Percentiles rank a stretch among this genome's conserved stretches.
Evolutionary conservation across 2,329 filamentous ascomycete species (phyloP).

Genomic region (Atkinsonella texensis): DNA sequence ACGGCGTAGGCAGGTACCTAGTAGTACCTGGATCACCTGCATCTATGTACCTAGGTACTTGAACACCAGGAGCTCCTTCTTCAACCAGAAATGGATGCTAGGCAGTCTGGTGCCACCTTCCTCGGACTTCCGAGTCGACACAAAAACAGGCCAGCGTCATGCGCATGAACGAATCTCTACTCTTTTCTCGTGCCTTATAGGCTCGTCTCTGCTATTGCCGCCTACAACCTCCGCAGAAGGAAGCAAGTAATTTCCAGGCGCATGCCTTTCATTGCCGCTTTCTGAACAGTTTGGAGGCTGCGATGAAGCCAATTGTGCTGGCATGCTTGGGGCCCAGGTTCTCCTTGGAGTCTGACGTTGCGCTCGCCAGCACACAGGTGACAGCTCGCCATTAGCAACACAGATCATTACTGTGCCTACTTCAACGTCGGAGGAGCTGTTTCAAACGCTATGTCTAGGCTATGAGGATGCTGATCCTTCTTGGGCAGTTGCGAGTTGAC

Average conservation of each 20-base stretch:
- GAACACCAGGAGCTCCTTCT: too few relatives aligned
- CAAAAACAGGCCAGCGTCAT: too few relatives aligned
- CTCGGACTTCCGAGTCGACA: too few relatives aligned
- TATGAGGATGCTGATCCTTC: slow-evolving; percentile 49
- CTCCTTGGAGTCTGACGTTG: slow-evolving; percentile 47
- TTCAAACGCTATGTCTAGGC: slow-evolving; percentile 49
- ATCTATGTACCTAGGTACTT: too few relatives aligned
- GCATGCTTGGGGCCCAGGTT: slow-evolving; percentile 50
- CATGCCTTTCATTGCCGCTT: slow-evolving; percentile 48
- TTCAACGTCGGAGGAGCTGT: slow-evolving; percentile 52
- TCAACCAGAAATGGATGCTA: too few relatives aligned
- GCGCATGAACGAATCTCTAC: too few relatives aligned
- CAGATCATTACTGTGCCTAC: slow-evolving; percentile 48
- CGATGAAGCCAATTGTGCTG: too few relatives aligned
- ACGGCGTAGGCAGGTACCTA: too few relatives aligned
- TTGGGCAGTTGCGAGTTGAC: slow-evolving; percentile 28
- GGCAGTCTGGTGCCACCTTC: too few relatives aligned
- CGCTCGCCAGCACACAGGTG: slow-evolving; percentile 32
- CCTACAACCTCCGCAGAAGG: slow-evolving; percentile 44
- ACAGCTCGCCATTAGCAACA: slow-evolving; percentile 40
- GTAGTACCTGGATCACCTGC: too few relatives aligned
- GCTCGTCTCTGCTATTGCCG: slow-evolving; percentile 43
- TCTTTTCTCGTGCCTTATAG: slow-evolving; percentile 13
- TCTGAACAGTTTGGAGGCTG: slow-evolving; percentile 52
- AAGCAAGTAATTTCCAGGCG: slow-evolving; percentile 52